Base-by-base conservation (phyloP, 106 monocot species). In the Dendrobium catenatum region DNA sequence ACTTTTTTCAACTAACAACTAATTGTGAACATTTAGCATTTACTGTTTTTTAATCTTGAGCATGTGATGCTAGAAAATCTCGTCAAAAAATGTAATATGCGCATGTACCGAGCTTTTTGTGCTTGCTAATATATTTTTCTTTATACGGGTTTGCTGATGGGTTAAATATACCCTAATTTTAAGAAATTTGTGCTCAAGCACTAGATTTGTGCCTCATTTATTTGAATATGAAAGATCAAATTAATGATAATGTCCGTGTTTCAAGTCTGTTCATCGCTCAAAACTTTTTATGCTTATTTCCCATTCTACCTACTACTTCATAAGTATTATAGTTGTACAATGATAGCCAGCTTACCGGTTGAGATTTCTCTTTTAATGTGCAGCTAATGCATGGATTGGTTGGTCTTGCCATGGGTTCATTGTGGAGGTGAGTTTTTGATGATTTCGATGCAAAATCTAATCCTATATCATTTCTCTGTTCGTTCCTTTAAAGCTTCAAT, bases 311-410 rank as follows among this genome's bases (percentile, higher is more conserved):
- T 51, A 24, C 37, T 37, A 70, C 70, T 33, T 40, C 15, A 24
- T 13, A 70, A 70, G 7, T 29, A 4, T 11, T 37, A 22, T 70
- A 70, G 0, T 11, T 37, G 9, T 70, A 70, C 7, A 66, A 22
- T 64, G 8, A 64, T 64, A 64, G 51, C 51, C 51, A 13, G 51
- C 1, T 51, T 51, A 51, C 51, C 15, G 0, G 22, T 61, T 61
- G 61, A 61, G 31, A 29, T 70, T 70, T 46, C 46, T 66, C 78
- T 76, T 72, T 75, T 49, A 44, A 17, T 55, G 9, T 92, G 85
- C 92, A 97, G 96, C 94, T 97, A 80, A 94, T 97, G 96, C 94
- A 97, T 87, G 96, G 96, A 79, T 80, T 92, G 77, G 88, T 97
- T 86, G 96, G 94, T 84, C 82, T 97, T 19, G 78, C 89, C 5